Conservation (phyloP, 306 rosid species). For the Ziziphus jujuba region DNA sequence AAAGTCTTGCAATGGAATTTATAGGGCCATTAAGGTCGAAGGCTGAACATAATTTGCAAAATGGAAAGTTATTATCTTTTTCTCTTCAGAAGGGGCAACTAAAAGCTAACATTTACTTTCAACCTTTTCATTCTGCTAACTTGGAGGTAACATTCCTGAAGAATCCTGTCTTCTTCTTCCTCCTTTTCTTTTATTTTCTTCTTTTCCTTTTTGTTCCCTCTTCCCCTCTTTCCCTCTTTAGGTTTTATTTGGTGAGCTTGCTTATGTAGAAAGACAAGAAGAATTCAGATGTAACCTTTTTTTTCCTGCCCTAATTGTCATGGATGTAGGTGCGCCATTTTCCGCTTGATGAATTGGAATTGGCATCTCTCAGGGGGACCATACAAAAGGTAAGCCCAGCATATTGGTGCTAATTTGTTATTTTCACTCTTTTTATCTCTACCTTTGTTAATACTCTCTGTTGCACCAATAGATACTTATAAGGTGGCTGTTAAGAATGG, state of each 20-base stretch:
- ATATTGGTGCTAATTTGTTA: slow-evolving; percentile 15
- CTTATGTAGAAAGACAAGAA: background rate
- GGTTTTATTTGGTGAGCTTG: background rate
- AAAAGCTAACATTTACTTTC: slow-evolving; percentile 62
- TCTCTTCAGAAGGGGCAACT: slow-evolving; percentile 82
- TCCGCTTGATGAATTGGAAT: slow-evolving; percentile 88
- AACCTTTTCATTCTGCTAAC: slow-evolving; percentile 71
- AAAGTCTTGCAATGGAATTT: slow-evolving; percentile 76
- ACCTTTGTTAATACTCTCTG: background rate
- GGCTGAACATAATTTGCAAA: slow-evolving; percentile 45
- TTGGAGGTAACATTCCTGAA: slow-evolving; percentile 67
- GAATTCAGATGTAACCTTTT: background rate
- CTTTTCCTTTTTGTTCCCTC: slow-evolving; percentile 18
- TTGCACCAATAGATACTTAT: background rate
- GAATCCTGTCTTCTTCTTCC: background rate
- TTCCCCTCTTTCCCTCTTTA: slow-evolving; percentile 3
- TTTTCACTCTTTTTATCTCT: slow-evolving; percentile 19
- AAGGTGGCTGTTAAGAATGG: slow-evolving; percentile 1
- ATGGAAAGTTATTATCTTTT: slow-evolving; percentile 59
- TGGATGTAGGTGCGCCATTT: slow-evolving; percentile 63
- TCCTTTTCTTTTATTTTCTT: slow-evolving; percentile 9
- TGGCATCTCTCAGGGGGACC: slow-evolving; percentile 89
- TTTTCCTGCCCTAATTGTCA: slow-evolving; percentile 6
- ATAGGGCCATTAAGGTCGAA: slow-evolving; percentile 66
- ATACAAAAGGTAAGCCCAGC: slow-evolving; percentile 68